Base-by-base conservation (phyloP, 192 early-diverging fungal species). In the Phycomyces blakesleeanus region DNA sequence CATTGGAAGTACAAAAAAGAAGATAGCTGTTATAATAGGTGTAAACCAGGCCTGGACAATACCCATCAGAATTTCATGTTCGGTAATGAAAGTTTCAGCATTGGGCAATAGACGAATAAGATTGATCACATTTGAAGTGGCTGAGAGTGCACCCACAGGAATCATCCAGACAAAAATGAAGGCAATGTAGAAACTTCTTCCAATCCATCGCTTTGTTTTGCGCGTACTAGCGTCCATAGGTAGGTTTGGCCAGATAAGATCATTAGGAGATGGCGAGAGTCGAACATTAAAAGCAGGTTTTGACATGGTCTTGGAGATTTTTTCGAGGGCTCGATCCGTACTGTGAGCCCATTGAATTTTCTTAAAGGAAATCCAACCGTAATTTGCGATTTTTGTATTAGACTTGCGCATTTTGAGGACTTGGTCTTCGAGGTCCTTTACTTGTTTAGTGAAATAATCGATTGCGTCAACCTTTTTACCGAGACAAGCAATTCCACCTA, bases 181-280 rank as follows among this genome's bases (percentile, higher is more conserved):
- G 3, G 78, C 61, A 5, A 82, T 47, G 25, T 83, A 90, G 0
- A 88, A 25, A 3, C 73, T 39, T 8, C 73, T 64, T 21, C 78
- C 76, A 14, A 75, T 37, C 37, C 81, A 51, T 21, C 62, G 75
- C 34, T 74, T 81, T 11, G 77, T 63, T 26, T 75, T 72, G 29
- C 81, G 79, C 25, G 75, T 69, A 47, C 67, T 57, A 20, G 77
- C 73, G 11, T 80, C 74, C 76, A 86, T 76, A 40, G 79, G 74
- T 38, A 84, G 75, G 59, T 92, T 92, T 52, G 71, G 73, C 90
- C 90, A 92, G 59, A 92, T 86, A 14, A 92, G 76, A 68, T 92
- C 87, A 44, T 83, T 78, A 42, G 90, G 86, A 24, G 79, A 73
- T 39, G 90, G 88, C 10, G 90, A 81, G 55, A 85, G 63, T 16